Percentiles rank a stretch among this genome's conserved stretches.
Conservation (phyloP, 148 eudicot genomes). For the Arbutus unedo region DNA sequence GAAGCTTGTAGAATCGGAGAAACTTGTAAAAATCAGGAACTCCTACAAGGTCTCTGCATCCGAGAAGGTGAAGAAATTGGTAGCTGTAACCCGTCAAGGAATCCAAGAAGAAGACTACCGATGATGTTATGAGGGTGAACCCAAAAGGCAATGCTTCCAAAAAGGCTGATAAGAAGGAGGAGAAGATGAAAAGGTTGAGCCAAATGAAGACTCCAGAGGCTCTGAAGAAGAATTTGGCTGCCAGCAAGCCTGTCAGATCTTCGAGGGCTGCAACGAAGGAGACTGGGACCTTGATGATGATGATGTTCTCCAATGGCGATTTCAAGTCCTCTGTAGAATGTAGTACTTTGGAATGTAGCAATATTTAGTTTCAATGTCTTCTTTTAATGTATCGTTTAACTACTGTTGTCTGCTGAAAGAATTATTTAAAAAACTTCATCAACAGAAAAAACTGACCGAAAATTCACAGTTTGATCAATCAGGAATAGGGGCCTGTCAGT, state of each 20-base stretch:
- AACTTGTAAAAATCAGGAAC: conserved; percentile 29
- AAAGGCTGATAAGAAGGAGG: not conserved
- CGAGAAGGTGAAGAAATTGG: conserved; percentile 9
- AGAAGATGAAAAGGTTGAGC: conserved; percentile 21
- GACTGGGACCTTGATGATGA: not conserved
- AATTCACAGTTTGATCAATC: too few relatives aligned
- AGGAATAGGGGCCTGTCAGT: too few relatives aligned
- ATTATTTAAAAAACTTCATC: too few relatives aligned
- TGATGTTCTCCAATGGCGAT: too few relatives aligned
- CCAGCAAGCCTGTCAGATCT: not conserved
- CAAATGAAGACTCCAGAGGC: conserved; percentile 25
- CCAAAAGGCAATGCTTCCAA: not conserved
- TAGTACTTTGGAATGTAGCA: too few relatives aligned
- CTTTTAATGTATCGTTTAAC: too few relatives aligned
- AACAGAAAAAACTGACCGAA: too few relatives aligned
- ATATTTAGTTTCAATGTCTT: too few relatives aligned
- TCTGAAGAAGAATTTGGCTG: conserved; percentile 10
- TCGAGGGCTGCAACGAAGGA: not conserved
- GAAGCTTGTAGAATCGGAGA: conserved; percentile 29
- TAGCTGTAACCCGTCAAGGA: not conserved
- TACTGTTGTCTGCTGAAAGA: too few relatives aligned
- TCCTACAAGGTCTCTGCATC: conserved; percentile 31
- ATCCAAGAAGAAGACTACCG: not conserved
- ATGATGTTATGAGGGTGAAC: not conserved
- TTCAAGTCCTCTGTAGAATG: too few relatives aligned